These are phyloP conservation scores for Trypanosoma conorhini DNA, from an alignment of 208 protist genomes.

Conservation along the genomic window DNA sequence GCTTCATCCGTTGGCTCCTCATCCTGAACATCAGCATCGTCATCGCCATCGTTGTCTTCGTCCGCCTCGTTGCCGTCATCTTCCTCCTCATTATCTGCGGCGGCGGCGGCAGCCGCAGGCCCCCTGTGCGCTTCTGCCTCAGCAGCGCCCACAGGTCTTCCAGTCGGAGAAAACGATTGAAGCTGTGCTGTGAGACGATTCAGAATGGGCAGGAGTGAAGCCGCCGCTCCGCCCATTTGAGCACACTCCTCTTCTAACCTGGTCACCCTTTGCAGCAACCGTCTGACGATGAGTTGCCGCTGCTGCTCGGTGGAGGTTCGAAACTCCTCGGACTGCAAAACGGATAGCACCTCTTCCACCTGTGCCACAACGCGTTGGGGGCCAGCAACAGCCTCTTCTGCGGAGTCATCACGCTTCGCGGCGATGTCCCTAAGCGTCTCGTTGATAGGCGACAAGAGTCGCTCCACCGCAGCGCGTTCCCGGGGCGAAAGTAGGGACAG, in stretches of 20 bases:
- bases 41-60: neutral
- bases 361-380: slow-evolving; percentile 33
- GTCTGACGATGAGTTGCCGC: slow-evolving; percentile 30
- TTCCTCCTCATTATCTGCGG: neutral
- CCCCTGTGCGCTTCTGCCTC: neutral
- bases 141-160: slow-evolving; percentile 23
- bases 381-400: slow-evolving; percentile 7
- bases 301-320: slow-evolving; percentile 21
- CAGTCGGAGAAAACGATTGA: slow-evolving; percentile 3
- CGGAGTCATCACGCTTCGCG: neutral
- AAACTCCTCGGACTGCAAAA: slow-evolving; percentile 49
- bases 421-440: slow-evolving; percentile 28
- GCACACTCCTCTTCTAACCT: slow-evolving; percentile 30
- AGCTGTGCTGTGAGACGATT: slow-evolving; percentile 15
- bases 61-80: neutral
- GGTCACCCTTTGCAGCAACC: slow-evolving; percentile 29
- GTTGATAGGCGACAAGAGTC: slow-evolving; percentile 48
- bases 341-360: slow-evolving; percentile 41
- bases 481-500: slow-evolving; percentile 34
- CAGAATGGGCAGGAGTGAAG: slow-evolving; percentile 29
- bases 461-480: slow-evolving; percentile 41
- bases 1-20: slow-evolving; percentile 6
- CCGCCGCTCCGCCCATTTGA: slow-evolving; percentile 26
- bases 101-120: neutral
- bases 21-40: neutral